Evolutionary conservation across 345 rosid species (phyloP).

Genomic region (Citrus australasica): DNA sequence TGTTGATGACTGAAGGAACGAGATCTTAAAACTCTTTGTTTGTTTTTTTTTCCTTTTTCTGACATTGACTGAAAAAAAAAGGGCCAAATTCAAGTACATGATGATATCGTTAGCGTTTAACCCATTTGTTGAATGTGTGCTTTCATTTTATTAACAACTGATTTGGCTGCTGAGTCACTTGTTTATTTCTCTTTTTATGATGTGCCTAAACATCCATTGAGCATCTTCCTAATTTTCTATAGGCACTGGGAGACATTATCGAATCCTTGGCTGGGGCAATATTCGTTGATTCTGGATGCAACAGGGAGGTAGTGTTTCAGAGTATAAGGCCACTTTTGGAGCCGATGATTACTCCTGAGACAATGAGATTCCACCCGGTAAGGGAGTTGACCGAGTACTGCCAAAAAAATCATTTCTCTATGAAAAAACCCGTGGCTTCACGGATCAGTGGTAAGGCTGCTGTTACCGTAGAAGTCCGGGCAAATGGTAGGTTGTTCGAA

Average conservation of each 20-base stretch:
- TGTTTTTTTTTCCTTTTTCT: not conserved
- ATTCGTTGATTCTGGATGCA: slow-evolving; percentile 72
- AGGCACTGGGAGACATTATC: slow-evolving; percentile 90
- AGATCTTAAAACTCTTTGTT: not conserved
- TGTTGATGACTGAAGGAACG: not conserved
- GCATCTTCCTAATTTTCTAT: not conserved
- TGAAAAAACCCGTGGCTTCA: slow-evolving; percentile 11
- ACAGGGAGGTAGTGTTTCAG: slow-evolving; percentile 51
- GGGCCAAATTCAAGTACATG: not conserved
- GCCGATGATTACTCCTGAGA: slow-evolving; percentile 65
- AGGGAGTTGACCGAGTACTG: slow-evolving; percentile 59
- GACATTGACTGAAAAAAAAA: not conserved
- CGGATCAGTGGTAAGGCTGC: slow-evolving; percentile 20
- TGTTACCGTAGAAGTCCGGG: slow-evolving; percentile 49
- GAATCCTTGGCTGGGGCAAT: slow-evolving; percentile 95
- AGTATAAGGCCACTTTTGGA: slow-evolving; percentile 75
- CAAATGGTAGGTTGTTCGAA: slow-evolving; percentile 31
- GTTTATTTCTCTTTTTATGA: no score
- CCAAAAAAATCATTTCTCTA: slow-evolving; percentile 36
- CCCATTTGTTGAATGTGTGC: not conserved
- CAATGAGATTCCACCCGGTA: slow-evolving; percentile 57
- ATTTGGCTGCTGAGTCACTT: not conserved
- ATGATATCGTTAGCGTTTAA: not conserved
- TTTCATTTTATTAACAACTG: not conserved
- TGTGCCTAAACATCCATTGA: no score